These are phyloP conservation scores for Dacryopinax primogenitus DNA, from an alignment of 768 basidiomycete genomes.

Conservation along the genomic window DNA sequence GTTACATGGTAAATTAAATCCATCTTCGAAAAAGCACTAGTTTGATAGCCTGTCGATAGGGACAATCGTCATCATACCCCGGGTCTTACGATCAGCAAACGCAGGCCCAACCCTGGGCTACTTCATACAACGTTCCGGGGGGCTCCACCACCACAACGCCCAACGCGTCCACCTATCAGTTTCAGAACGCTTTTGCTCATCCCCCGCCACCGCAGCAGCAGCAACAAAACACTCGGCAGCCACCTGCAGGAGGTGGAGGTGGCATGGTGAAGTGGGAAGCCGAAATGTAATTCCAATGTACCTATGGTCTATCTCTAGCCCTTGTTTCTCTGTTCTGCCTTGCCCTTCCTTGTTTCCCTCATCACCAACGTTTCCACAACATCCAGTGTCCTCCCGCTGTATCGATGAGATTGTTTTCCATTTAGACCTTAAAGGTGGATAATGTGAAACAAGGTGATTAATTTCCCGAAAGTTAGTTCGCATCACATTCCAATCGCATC, in stretches of 20 bases:
- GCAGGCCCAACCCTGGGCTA: not conserved
- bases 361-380: not conserved
- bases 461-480: not conserved
- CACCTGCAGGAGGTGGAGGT: slow-evolving; percentile 1
- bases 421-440: not conserved
- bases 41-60: not conserved
- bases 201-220: not conserved
- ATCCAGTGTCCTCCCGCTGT: not conserved
- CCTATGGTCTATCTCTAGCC: not conserved
- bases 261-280: slow-evolving; percentile 3
- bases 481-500: not conserved
- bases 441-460: not conserved
- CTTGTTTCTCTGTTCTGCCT: not conserved
- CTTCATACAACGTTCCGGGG: not conserved
- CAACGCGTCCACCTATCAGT: slow-evolving; percentile 1
- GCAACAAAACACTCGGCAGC: slow-evolving; percentile 2
- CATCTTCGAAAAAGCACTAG: not conserved
- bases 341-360: not conserved
- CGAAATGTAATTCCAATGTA: not conserved
- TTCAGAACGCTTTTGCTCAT: not conserved
- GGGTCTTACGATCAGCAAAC: not conserved
- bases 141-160: not conserved
- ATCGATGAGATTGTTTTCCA: not conserved
- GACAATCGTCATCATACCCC: slow-evolving; percentile 2
- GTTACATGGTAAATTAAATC: not conserved